Conservation (phyloP, 495 filamentous ascomycete species). For the Venustampulla echinocandica region DNA sequence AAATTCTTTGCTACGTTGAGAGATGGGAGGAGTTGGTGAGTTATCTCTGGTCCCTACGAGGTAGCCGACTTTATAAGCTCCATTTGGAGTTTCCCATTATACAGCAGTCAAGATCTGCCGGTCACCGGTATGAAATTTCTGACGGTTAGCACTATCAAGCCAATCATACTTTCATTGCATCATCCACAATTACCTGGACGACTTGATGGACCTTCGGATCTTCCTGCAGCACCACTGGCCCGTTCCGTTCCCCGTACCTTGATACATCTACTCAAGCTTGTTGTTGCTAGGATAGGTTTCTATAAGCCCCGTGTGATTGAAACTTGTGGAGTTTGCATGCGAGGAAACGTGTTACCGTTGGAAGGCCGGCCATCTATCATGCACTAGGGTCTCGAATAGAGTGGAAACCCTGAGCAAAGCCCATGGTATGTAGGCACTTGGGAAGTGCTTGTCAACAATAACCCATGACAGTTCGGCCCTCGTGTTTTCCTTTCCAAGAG, state of each 20-base stretch:
- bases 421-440: not conserved
- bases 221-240: not conserved
- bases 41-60: not conserved
- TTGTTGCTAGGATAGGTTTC: not conserved
- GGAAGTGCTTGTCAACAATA: not conserved
- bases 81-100: not conserved
- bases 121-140: not conserved
- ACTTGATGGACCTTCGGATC: not conserved
- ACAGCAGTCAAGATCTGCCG: not conserved
- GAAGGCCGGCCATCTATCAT: not conserved
- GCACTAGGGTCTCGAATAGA: not conserved
- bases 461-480: not conserved
- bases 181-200: not conserved
- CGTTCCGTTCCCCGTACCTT: not conserved
- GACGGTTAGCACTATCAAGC: not conserved
- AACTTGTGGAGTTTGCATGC: not conserved
- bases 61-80: not conserved
- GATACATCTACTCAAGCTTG: not conserved
- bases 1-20: not conserved
- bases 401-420: not conserved
- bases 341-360: not conserved
- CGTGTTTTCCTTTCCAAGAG: not conserved
- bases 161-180: not conserved
- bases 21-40: not conserved
- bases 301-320: not conserved